A percentile compares a stretch with the other conserved stretches of the same genome.
Conservation (phyloP, 768 basidiomycete genomes). For the Auricularia cornea region DNA sequence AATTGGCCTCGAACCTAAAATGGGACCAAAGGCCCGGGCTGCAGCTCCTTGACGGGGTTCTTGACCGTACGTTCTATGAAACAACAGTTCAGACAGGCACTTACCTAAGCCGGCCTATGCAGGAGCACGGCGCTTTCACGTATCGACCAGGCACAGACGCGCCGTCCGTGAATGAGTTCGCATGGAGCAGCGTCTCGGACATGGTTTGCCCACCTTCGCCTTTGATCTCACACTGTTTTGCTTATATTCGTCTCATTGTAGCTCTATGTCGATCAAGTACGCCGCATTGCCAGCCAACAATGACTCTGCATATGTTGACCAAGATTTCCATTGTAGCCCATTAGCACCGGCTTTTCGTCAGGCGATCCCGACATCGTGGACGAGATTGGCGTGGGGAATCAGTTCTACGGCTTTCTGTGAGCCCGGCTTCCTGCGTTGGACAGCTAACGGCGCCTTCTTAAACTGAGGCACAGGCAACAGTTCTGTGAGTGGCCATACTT, state of each 20-base stretch:
- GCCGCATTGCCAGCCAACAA: background rate
- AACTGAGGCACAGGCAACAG: conserved; percentile 2
- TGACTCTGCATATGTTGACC: background rate
- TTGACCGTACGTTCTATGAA: background rate
- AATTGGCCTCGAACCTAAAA: background rate
- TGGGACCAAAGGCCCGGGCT: background rate
- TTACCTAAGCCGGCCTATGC: background rate
- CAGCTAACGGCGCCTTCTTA: background rate
- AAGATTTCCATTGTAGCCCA: background rate
- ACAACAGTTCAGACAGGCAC: background rate
- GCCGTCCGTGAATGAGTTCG: conserved; percentile 4
- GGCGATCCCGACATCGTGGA: background rate
- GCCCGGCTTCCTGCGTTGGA: background rate
- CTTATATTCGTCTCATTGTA: background rate
- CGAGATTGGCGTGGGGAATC: conserved; percentile 9
- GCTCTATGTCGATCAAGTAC: conserved; percentile 5
- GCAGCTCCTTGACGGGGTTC: background rate
- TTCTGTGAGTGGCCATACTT: conserved; percentile 2
- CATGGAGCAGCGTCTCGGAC: conserved; percentile 2
- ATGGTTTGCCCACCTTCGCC: background rate
- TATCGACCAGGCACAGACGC: conserved; percentile 6
- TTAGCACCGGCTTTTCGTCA: conserved; percentile 2
- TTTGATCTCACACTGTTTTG: background rate
- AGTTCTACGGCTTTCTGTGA: conserved; percentile 12
- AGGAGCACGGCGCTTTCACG: conserved; percentile 10